A percentile compares a stretch with the other conserved stretches of the same genome.
Evolutionary conservation across 306 rosid genomes (phyloP).

Genomic region (Aeschynomene evenia): DNA sequence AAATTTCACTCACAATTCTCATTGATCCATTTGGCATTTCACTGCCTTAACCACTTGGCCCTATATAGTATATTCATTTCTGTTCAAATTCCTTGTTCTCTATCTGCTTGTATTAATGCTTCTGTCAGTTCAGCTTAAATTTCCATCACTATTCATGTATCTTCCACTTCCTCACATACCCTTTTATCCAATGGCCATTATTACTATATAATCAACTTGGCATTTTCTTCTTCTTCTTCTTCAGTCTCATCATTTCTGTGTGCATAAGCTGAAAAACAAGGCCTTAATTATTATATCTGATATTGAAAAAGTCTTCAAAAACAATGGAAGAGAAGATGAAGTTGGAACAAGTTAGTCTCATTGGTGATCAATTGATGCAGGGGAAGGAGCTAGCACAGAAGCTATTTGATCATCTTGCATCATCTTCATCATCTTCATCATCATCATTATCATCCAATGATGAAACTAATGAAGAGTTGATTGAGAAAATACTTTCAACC

Average conservation of each 20-base stretch:
- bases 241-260: neutral
- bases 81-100: conserved; percentile 12
- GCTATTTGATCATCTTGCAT: conserved; percentile 41
- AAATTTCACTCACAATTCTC: neutral
- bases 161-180: neutral
- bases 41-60: conserved; percentile 13
- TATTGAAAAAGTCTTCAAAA: conserved; percentile 3
- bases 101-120: neutral
- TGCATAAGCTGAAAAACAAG: neutral
- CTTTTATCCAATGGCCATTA: conserved; percentile 5
- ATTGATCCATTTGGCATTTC: conserved; percentile 21
- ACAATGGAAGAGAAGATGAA: conserved; percentile 45
- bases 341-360: conserved; percentile 43
- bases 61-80: neutral
- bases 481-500: conserved; percentile 52
- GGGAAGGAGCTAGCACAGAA: conserved; percentile 65
- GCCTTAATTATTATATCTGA: no score
- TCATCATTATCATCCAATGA: conserved; percentile 44
- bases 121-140: neutral
- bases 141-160: neutral
- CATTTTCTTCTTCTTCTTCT: no score
- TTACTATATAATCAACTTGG: neutral
- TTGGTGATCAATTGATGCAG: conserved; percentile 46
- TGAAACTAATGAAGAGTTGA: conserved; percentile 39
- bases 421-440: conserved; percentile 42